Evolutionary conservation across 441 rosid species (phyloP), one percentile per base, ranked within the genome.

Genomic region (Jatropha podagrica): DNA sequence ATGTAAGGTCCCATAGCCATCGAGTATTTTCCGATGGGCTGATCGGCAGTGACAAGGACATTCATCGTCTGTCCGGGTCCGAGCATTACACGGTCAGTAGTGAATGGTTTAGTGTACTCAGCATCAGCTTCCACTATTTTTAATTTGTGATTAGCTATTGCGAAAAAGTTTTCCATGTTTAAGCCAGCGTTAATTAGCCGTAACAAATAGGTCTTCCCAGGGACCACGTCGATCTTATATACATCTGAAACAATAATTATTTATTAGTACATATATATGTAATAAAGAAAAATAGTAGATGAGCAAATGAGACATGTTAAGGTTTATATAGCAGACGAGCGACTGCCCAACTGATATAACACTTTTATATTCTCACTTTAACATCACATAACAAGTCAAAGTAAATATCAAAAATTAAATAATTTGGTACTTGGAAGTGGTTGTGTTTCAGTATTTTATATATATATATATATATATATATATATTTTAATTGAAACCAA

Each of bases 11-110:
- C 96, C 86, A 89, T 84, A 70, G 92, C 90, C 81, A 92, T 92
- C 79, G 91, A 90, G 86, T 94, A 92, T 83, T 71, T 87, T 80
- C 88, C 91, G 9, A 79, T 80, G 55, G 89, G 72, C 78, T 92
- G 96, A 83, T 94, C 90, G 4, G 96, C 92, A 7, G 90, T 83
- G 78, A 92, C 92, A 3, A 94, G 93, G 71, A 94, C 88, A 71
- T 85, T 91, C 86, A 94, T 87, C 4, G 98, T 94, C 85, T 94
- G 98, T 51, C 97, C 98, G 0, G 97, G 97, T 69, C 90, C 95
- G 46, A 94, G 86, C 98, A 94, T 92, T 79, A 94, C 92, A 1
- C 79, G 87, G 75, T 85, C 88, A 2, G 92, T 89, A 60, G 82
- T 68, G 80, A 86, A 90, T 49, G 92, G 91, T 82, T 93, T 89